phyloP scores from a whole-genome alignment of 1,284 basidiomycete genomes.

The Blastosporella zonata region DNA sequence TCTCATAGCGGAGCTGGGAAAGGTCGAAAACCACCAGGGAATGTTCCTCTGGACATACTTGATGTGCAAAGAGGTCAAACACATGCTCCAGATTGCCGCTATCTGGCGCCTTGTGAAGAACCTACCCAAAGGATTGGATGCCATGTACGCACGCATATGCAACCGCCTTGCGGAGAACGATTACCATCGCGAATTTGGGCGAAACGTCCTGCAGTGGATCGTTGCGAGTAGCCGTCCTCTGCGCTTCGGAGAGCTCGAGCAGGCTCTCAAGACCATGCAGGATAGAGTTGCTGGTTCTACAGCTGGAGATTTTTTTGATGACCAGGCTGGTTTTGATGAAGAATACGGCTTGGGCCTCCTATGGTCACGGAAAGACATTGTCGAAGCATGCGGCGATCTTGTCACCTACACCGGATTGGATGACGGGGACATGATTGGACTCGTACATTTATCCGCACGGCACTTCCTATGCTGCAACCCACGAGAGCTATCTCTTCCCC shows the following conservation, averaged over 20 bases:
- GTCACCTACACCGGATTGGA: constrained; percentile 5
- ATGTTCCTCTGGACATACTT: constrained; percentile 13
- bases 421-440: constrained; percentile 7
- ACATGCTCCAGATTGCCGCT: background rate
- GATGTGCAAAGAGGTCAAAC: constrained; percentile 11
- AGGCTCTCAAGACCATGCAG: constrained; percentile 5
- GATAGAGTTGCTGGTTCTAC: background rate
- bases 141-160: constrained; percentile 10
- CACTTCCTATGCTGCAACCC: constrained; percentile 4
- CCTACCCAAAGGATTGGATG: constrained; percentile 8
- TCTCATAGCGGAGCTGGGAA: constrained; percentile 1
- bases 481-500: constrained; percentile 1
- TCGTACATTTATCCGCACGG: constrained; percentile 8
- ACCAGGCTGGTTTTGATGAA: background rate
- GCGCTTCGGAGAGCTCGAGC: constrained; percentile 4
- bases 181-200: background rate
- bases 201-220: constrained; percentile 8
- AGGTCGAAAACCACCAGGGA: constrained; percentile 11
- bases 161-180: constrained; percentile 7
- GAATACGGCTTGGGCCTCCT: constrained; percentile 6
- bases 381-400: constrained; percentile 12
- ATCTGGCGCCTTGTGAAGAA: constrained; percentile 6
- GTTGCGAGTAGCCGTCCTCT: constrained; percentile 9
- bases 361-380: constrained; percentile 13
- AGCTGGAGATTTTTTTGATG: background rate